Evolutionary conservation across 345 rosid species (phyloP), one percentile per base, ranked within the genome.

Genomic region (Laguncularia racemosa): DNA sequence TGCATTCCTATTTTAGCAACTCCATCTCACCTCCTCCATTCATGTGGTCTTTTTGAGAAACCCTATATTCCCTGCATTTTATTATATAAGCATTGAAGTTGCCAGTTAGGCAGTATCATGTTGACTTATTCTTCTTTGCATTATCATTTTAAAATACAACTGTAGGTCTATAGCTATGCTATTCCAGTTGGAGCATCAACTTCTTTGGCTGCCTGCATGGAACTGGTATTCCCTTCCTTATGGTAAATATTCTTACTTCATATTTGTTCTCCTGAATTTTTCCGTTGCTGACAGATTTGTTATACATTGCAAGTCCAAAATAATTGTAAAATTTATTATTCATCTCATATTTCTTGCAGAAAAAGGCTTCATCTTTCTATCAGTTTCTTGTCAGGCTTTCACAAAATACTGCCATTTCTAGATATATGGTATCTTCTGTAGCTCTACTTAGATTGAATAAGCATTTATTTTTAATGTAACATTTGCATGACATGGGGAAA

Each of bases 161-260:
- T 63, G 51, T 73, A 92, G 98, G 85, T 73, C 58, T 82, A 59
- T 46, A 67, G 75, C 71, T 64, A 60, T 58, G 67, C 74, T 70
- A 53, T 64, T 63, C 70, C 76, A 49, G 67, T 71, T 72, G 76
- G 72, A 23, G 57, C 67, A 57, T 72, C 65, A 73, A 76, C 68
- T 65, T 55, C 67, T 54, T 62, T 54, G 40, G 68, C 64, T 65
- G 79, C 73, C 71, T 70, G 71, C 64, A 72, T 67, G 75, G 87
- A 83, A 82, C 83, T 80, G 96, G 98, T 88, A 86, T 75, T 76
- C 64, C 77, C 87, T 80, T 77, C 77, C 74, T 76, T 88, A 86
- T 81, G 86, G 85, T 88, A 84, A 81, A 78, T 71, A 18, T 77
- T 81, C 75, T 58, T 73, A 61, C 74, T 72, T 70, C 8, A 48